Conservation (phyloP, 495 filamentous ascomycete genomes). For the Penicillium riverlandense region DNA sequence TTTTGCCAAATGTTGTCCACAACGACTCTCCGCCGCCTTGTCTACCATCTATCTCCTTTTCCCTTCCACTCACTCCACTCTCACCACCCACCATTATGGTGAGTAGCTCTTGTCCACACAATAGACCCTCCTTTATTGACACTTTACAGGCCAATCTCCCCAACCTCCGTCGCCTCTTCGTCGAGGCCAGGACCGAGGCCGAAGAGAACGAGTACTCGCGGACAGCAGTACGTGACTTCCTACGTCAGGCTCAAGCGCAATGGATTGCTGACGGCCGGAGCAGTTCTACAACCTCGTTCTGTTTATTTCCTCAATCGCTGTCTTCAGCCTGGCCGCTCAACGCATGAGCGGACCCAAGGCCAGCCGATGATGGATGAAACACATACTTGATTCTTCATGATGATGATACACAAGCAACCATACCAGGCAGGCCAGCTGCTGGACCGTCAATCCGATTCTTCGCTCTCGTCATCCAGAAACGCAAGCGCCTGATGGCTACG, state of each 20-base stretch:
- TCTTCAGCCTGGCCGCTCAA: slow-evolving; percentile 88
- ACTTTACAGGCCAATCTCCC: slow-evolving; percentile 70
- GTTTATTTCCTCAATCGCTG: slow-evolving; percentile 89
- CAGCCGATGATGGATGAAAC: slow-evolving; percentile 19
- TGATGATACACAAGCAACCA: too few species aligned
- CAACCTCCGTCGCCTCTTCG: slow-evolving; percentile 92
- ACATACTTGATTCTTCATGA: too few species aligned
- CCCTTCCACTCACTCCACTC: background rate
- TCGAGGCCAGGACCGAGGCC: slow-evolving; percentile 85
- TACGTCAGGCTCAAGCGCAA: background rate
- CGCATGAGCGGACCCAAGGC: slow-evolving; percentile 47
- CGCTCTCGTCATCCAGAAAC: slow-evolving; percentile 47
- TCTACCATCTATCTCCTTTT: background rate
- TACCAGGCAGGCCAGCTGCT: background rate
- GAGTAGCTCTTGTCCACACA: background rate
- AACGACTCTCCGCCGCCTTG: slow-evolving; percentile 24
- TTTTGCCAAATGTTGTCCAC: slow-evolving; percentile 32
- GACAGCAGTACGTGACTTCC: slow-evolving; percentile 57
- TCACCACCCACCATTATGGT: slow-evolving; percentile 10
- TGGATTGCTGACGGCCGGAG: background rate
- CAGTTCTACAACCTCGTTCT: slow-evolving; percentile 97
- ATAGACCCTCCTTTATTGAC: slow-evolving; percentile 4
- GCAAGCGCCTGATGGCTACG: slow-evolving; percentile 44
- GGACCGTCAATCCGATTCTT: slow-evolving; percentile 42
- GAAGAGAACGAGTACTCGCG: slow-evolving; percentile 94